phyloP scores from a whole-genome alignment of 768 basidiomycete genomes.

The Glaciozyma antarctica region DNA sequence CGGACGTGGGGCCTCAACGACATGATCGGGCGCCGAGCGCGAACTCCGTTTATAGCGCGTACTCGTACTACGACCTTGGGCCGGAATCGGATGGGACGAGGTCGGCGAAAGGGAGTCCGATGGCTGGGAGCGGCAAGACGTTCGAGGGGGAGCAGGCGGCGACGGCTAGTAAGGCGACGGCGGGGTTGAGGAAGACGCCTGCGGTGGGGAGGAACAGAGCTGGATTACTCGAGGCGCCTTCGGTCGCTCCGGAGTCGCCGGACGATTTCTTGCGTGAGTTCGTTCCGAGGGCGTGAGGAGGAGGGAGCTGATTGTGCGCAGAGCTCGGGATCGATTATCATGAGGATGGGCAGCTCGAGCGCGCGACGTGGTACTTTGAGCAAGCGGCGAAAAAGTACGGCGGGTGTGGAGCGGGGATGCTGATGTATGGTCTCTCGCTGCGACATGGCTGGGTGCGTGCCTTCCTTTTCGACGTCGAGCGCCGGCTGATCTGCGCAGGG shows the following conservation, averaged over 20 bases:
- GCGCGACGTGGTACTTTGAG: constrained; percentile 35
- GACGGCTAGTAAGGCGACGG: constrained; percentile 1
- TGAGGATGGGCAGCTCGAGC: constrained; percentile 34
- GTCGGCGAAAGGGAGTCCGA: no score
- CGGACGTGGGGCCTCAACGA: constrained; percentile 4
- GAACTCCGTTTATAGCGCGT: constrained; percentile 11
- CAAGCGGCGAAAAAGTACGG: constrained; percentile 46
- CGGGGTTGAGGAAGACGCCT: constrained; percentile 2
- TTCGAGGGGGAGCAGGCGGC: background rate
- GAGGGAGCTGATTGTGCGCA: background rate
- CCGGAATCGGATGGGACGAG: no score
- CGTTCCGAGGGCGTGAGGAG: no score
- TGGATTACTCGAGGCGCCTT: background rate
- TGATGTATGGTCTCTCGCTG: constrained; percentile 76
- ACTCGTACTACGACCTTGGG: constrained; percentile 17
- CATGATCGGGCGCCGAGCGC: background rate
- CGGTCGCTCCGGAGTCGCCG: constrained; percentile 1
- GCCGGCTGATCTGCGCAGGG: constrained; percentile 15
- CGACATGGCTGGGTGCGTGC: constrained; percentile 77
- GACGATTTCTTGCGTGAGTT: constrained; percentile 30
- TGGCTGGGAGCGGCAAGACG: no score
- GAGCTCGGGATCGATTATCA: constrained; percentile 35
- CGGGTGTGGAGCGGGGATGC: constrained; percentile 79
- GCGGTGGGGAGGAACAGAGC: background rate
- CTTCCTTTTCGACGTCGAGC: background rate